A percentile compares a stretch with the other conserved stretches of the same genome.
Conservation (phyloP, 768 basidiomycete species). For the Leucogyrophana mollusca region DNA sequence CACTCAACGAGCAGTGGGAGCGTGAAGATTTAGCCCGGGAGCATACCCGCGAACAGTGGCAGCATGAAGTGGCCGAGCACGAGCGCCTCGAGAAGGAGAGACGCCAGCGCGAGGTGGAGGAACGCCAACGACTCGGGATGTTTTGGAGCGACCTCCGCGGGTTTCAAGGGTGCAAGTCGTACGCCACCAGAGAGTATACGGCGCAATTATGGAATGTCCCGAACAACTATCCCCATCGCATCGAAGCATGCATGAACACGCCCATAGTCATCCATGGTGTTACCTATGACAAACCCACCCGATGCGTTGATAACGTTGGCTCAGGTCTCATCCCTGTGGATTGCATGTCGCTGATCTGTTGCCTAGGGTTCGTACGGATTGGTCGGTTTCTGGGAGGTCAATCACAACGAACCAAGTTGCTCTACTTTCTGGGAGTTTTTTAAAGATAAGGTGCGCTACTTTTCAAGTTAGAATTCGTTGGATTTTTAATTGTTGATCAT, state of each 20-base stretch:
- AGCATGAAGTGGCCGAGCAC: slow-evolving; percentile 15
- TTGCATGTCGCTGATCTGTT: background rate
- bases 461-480: background rate
- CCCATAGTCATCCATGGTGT: slow-evolving; percentile 23
- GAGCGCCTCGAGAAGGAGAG: slow-evolving; percentile 15
- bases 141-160: slow-evolving; percentile 17
- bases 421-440: slow-evolving; percentile 21
- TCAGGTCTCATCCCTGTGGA: no score
- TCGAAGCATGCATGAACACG: slow-evolving; percentile 24
- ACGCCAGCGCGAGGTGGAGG: slow-evolving; percentile 14
- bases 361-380: slow-evolving; percentile 13
- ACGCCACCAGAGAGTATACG: slow-evolving; percentile 27
- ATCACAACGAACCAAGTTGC: slow-evolving; percentile 26
- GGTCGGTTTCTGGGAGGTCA: slow-evolving; percentile 25
- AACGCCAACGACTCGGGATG: slow-evolving; percentile 18
- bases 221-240: slow-evolving; percentile 10
- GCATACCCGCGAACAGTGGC: slow-evolving; percentile 11
- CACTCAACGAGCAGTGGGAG: slow-evolving; percentile 14
- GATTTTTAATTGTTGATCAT: no score
- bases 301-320: slow-evolving; percentile 22
- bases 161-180: slow-evolving; percentile 22
- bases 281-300: slow-evolving; percentile 9
- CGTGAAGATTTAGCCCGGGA: slow-evolving; percentile 12
- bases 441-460: slow-evolving; percentile 25
- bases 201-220: slow-evolving; percentile 29